A percentile compares a stretch with the other conserved stretches of the same genome.
Evolutionary conservation across 768 basidiomycete species (phyloP).

Genomic region (Lentinula edodes): DNA sequence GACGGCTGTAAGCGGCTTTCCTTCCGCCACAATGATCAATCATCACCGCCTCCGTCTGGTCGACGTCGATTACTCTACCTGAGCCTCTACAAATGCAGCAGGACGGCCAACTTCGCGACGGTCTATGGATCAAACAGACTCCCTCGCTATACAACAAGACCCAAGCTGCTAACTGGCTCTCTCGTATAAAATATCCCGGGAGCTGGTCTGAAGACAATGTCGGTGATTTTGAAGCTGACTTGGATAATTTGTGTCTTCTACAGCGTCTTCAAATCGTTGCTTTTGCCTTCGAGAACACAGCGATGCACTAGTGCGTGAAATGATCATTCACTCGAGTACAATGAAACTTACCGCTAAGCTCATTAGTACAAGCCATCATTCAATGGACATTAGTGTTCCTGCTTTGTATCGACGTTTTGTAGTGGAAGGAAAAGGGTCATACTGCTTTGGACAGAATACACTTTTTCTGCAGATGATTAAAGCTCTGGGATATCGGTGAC

Average conservation of each 20-base stretch:
- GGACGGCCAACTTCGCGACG: constrained; percentile 10
- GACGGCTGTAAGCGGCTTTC: neutral
- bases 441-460: constrained; percentile 24
- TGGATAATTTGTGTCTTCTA: constrained; percentile 22
- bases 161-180: constrained; percentile 21
- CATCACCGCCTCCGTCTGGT: neutral
- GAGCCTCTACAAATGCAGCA: neutral
- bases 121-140: constrained; percentile 18
- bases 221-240: constrained; percentile 15
- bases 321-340: neutral
- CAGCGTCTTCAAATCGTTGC: constrained; percentile 23
- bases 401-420: constrained; percentile 19
- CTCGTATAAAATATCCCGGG: constrained; percentile 15
- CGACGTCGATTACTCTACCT: neutral
- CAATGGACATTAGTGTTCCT: constrained; percentile 20
- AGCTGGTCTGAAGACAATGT: constrained; percentile 13
- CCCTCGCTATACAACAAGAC: constrained; percentile 17
- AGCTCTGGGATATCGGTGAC: constrained; percentile 23
- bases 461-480: constrained; percentile 22
- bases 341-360: neutral
- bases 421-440: constrained; percentile 18
- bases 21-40: neutral
- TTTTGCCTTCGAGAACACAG: constrained; percentile 32
- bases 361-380: constrained; percentile 17
- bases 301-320: constrained; percentile 31